These are phyloP conservation scores for Fusarium illudens DNA, from an alignment of 2,329 filamentous ascomycete genomes.

Conservation along the genomic window DNA sequence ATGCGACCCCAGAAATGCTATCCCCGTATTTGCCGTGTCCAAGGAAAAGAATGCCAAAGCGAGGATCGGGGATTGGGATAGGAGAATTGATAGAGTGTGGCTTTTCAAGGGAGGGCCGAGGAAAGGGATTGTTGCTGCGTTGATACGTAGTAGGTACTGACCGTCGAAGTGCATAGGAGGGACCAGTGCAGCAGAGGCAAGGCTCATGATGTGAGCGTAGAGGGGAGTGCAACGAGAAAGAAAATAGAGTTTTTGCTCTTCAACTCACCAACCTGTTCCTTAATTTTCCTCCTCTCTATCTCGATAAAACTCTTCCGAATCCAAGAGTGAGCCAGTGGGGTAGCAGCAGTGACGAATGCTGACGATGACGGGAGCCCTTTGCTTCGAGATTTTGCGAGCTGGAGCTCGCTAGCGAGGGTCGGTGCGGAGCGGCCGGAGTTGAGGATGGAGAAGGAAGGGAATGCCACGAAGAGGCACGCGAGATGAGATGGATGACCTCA, in stretches of 20 bases:
- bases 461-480: slow-evolving; percentile 26
- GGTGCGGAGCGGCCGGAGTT: slow-evolving; percentile 32
- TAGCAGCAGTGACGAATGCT: slow-evolving; percentile 36
- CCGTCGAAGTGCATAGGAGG: background rate
- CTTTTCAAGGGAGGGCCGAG: slow-evolving; percentile 28
- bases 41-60: slow-evolving; percentile 31
- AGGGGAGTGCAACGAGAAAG: background rate
- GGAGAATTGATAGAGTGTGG: slow-evolving; percentile 26
- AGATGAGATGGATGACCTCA: slow-evolving; percentile 22
- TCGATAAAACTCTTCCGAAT: slow-evolving; percentile 21
- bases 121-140: slow-evolving; percentile 21
- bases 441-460: slow-evolving; percentile 20
- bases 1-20: slow-evolving; percentile 26
- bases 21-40: slow-evolving; percentile 22
- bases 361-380: slow-evolving; percentile 24
- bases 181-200: background rate
- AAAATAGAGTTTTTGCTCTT: slow-evolving; percentile 16
- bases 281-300: slow-evolving; percentile 4
- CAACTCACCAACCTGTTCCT: slow-evolving; percentile 5
- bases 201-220: background rate
- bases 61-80: slow-evolving; percentile 21
- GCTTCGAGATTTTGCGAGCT: slow-evolving; percentile 27
- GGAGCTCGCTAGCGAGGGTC: slow-evolving; percentile 37
- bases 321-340: slow-evolving; percentile 33
- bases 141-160: too few relatives aligned